Percentiles rank a stretch among this genome's conserved stretches.
Evolutionary conservation across 179 eudicot genomes (phyloP).

Genomic region (Pouteria campechiana): DNA sequence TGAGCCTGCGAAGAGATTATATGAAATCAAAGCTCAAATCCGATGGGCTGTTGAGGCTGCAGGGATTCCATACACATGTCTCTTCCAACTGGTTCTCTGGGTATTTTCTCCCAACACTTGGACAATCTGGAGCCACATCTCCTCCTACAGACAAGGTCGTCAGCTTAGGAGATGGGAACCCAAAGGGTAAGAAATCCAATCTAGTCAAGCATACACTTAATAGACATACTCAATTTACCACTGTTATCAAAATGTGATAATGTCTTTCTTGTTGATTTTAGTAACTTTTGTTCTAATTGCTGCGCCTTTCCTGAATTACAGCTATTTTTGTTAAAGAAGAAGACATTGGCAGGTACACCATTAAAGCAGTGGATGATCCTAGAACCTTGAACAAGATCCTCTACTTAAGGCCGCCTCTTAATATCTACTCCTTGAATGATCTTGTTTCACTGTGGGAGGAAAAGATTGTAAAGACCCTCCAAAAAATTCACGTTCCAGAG

Average conservation of each 20-base stretch:
- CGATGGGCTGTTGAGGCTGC: constrained; percentile 4
- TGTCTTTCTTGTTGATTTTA: not conserved
- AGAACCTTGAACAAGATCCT: constrained; percentile 49
- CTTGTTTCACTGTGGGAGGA: constrained; percentile 52
- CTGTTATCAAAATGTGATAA: not conserved
- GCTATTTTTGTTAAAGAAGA: constrained; percentile 36
- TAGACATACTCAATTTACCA: not conserved
- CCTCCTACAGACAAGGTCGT: constrained; percentile 12
- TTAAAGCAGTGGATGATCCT: constrained; percentile 54
- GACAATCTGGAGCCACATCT: constrained; percentile 3
- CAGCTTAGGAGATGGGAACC: constrained; percentile 11
- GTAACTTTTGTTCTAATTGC: not conserved
- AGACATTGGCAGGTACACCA: constrained; percentile 44
- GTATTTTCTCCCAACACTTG: not conserved
- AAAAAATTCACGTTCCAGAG: constrained; percentile 26
- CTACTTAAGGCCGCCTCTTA: constrained; percentile 38
- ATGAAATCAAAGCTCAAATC: constrained; percentile 2
- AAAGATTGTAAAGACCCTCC: constrained; percentile 33
- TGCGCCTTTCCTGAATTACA: too few species aligned
- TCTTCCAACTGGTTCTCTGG: constrained; percentile 4
- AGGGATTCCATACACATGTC: constrained; percentile 11
- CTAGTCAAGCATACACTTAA: too few species aligned
- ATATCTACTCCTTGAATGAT: constrained; percentile 38
- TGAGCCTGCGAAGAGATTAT: constrained; percentile 1
- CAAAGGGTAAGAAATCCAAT: constrained; percentile 12